A percentile compares a stretch with the other conserved stretches of the same genome.
Evolutionary conservation across 1,284 basidiomycete genomes (phyloP).

Genomic region (Cystobasidiaceae sp.): DNA sequence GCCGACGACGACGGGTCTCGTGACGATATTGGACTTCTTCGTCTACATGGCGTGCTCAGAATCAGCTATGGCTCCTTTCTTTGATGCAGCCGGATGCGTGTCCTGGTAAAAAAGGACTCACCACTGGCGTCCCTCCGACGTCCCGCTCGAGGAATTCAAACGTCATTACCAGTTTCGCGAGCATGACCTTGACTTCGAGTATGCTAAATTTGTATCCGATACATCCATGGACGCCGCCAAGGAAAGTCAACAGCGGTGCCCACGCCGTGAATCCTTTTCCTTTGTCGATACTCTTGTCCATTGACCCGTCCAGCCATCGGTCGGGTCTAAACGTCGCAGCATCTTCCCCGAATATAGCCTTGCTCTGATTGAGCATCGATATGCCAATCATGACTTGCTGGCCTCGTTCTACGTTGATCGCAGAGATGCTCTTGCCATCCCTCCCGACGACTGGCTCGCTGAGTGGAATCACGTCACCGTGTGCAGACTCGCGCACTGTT

Average conservation of each 20-base stretch:
- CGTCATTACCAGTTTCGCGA: neutral
- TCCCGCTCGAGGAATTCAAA: slow-evolving; percentile 3
- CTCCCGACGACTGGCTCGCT: slow-evolving; percentile 55
- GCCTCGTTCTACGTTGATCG: slow-evolving; percentile 53
- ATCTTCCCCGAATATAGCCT: slow-evolving; percentile 63
- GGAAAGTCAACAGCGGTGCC: neutral
- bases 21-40: neutral
- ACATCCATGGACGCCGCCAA: slow-evolving; percentile 10
- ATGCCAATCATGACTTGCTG: slow-evolving; percentile 62
- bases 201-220: slow-evolving; percentile 16
- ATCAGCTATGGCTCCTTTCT: too few species aligned
- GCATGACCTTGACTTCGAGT: slow-evolving; percentile 13
- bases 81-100: too few species aligned
- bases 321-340: slow-evolving; percentile 60
- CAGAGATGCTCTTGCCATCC: slow-evolving; percentile 44
- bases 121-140: neutral
- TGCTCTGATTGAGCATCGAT: slow-evolving; percentile 59
- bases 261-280: neutral
- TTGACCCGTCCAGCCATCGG: slow-evolving; percentile 35
- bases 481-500: slow-evolving; percentile 64
- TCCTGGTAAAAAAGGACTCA: too few species aligned
- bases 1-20: neutral
- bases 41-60: too few species aligned
- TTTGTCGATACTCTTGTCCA: neutral
- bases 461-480: slow-evolving; percentile 68